phyloP scores from a whole-genome alignment of 208 protist species.

The Leishmania major region DNA sequence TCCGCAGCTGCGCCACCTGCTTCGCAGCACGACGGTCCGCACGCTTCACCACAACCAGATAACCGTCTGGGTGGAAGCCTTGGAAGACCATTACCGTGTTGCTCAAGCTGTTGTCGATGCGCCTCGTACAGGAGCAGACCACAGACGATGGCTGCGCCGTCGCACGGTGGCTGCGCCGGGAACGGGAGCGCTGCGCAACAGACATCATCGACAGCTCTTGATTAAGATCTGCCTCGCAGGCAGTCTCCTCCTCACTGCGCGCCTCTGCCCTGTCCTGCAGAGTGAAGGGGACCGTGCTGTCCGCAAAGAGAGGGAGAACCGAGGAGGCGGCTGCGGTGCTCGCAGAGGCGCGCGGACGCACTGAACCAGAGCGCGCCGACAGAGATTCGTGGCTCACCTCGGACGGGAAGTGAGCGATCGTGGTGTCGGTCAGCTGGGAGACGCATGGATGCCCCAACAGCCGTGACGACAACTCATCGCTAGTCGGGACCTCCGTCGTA shows the following conservation, averaged over 20 bases:
- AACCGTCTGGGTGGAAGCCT: constrained; percentile 40
- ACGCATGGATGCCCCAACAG: not conserved
- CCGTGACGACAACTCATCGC: not conserved
- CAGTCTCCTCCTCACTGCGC: not conserved
- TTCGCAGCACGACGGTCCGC: constrained; percentile 28
- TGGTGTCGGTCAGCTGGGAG: not conserved
- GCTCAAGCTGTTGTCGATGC: constrained; percentile 7
- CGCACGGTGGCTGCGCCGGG: constrained; percentile 8
- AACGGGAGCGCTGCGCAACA: constrained; percentile 25
- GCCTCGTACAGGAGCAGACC: constrained; percentile 22
- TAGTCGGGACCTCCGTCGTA: not conserved
- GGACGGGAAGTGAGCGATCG: not conserved
- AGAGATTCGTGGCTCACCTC: constrained; percentile 3
- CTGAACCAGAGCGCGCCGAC: not conserved
- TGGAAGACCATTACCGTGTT: constrained; percentile 17
- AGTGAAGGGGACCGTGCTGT: not conserved
- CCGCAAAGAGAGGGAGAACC: constrained; percentile 2
- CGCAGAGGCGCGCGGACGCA: constrained; percentile 1
- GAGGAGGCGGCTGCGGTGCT: constrained; percentile 4
- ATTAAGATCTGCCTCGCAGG: constrained; percentile 9
- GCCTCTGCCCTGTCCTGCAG: not conserved
- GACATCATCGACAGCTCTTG: constrained; percentile 27
- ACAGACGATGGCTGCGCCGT: constrained; percentile 1
- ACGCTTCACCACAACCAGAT: constrained; percentile 64
- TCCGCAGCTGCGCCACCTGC: constrained; percentile 35